phyloP scores from a whole-genome alignment of 257 asterid species.

The Jacaranda copaia region DNA sequence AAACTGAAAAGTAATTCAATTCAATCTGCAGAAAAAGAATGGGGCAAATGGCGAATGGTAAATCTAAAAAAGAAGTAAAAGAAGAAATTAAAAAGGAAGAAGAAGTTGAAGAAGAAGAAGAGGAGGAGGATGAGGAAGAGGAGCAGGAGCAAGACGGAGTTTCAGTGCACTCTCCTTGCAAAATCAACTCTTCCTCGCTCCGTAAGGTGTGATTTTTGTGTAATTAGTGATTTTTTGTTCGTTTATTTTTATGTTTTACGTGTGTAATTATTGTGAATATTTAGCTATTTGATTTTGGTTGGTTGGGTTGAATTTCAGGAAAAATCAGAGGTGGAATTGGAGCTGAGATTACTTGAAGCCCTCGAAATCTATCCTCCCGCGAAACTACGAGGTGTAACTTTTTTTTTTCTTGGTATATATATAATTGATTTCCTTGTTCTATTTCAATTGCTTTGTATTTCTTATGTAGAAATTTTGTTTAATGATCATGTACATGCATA shows the following conservation, averaged over 20 bases:
- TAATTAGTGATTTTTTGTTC: background rate
- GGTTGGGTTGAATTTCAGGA: conserved; percentile 54
- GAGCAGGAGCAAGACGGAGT: conserved; percentile 84
- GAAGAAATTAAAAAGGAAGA: conserved; percentile 52
- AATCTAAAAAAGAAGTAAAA: conserved; percentile 51
- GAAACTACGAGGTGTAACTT: conserved; percentile 67
- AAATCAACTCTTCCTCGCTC: conserved; percentile 64
- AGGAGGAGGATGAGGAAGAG: conserved; percentile 42
- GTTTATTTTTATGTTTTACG: background rate
- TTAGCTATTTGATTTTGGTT: conserved; percentile 1
- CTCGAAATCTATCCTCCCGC: conserved; percentile 92
- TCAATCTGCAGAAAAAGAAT: conserved; percentile 26
- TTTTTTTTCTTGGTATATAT: background rate
- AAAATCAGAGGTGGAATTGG: conserved; percentile 88
- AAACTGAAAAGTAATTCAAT: background rate
- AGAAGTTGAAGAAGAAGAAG: conserved; percentile 22
- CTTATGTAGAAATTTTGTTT: background rate
- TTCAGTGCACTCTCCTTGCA: conserved; percentile 95
- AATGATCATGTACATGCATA: conserved; percentile 31
- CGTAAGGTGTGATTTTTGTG: conserved; percentile 49
- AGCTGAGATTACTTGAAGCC: conserved; percentile 83
- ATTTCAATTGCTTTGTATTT: background rate
- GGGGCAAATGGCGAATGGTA: conserved; percentile 64
- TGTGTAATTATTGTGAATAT: background rate
- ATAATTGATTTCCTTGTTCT: background rate